phyloP scores from a whole-genome alignment of 495 filamentous ascomycete species.

The Penicillium bovifimosum region DNA sequence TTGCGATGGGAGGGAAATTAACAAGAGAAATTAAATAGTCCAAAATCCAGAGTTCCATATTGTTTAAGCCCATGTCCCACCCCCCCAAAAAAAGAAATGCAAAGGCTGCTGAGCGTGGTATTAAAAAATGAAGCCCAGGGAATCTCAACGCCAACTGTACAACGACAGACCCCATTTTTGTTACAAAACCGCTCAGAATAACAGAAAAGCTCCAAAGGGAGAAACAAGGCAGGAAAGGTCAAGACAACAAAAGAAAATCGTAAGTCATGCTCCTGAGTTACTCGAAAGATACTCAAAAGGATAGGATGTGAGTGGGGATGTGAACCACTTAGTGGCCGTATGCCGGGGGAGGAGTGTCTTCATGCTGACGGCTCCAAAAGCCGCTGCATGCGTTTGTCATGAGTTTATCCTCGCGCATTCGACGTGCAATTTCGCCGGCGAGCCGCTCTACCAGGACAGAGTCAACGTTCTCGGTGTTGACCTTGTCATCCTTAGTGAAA shows the following conservation, averaged over 20 bases:
- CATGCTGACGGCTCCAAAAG: constrained; percentile 38
- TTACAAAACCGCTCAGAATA: constrained; percentile 24
- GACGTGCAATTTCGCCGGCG: constrained; percentile 80
- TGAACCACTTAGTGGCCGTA: constrained; percentile 37
- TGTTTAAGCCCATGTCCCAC: constrained; percentile 1
- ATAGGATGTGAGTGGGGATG: constrained; percentile 1
- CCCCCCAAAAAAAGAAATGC: constrained; percentile 11
- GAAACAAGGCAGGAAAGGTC: constrained; percentile 8
- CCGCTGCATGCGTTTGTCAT: constrained; percentile 31
- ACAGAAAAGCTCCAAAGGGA: constrained; percentile 1
- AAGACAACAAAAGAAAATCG: constrained; percentile 23
- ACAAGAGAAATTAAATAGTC: not conserved
- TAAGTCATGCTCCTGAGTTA: constrained; percentile 30
- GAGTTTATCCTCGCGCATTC: constrained; percentile 68
- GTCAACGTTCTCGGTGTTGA: constrained; percentile 58
- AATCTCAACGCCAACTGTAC: constrained; percentile 16
- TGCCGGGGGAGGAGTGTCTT: constrained; percentile 41
- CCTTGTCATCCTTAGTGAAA: constrained; percentile 28
- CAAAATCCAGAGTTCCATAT: constrained; percentile 3
- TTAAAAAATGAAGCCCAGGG: constrained; percentile 17
- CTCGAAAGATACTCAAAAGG: constrained; percentile 24
- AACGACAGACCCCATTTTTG: constrained; percentile 20
- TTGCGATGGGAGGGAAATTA: not conserved
- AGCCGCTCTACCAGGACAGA: constrained; percentile 88
- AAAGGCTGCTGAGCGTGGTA: constrained; percentile 24